Base-by-base conservation (phyloP, 1,284 basidiomycete genomes). In the Wolfiporia cocos region DNA sequence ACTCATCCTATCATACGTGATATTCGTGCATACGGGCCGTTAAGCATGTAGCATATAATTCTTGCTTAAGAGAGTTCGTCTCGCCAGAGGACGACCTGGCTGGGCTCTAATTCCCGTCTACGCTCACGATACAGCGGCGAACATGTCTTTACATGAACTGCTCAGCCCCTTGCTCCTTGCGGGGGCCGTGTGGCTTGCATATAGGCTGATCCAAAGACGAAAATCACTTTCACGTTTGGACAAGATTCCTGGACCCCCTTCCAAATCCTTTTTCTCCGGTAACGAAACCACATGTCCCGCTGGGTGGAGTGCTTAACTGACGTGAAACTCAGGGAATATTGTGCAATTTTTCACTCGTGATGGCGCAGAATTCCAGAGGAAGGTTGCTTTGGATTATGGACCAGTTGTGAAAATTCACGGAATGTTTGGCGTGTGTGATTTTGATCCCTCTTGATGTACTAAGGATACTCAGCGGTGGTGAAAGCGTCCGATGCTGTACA, bases 401-500 rank as follows among this genome's bases (percentile, higher is more conserved):
- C 17, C 33, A 20, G 26, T 43, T 15, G 36, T 39, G 36, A 43
- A 43, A 22, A 18, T 43, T 9, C 23, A 38, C 24, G 42, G 42
- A 14, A n/a, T 43, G n/a, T 18, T 43, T 11, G 37, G 37, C 12
- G 36, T 43, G 28, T 30, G 33, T 30, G 15, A 24, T 28, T 17
- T 21, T 6, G 17, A 9, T 14, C 3, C 4, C 17, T 18, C 21
- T 18, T 26, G 32, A 6, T 19, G 14, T 18, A 14, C 12, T 29
- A 14, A 3, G 7, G 15, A 30, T 5, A 18, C 5, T 12, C 26
- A 3, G 3, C 32, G 14, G 14, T 18, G 4, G 14, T 11, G 4
- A 65, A 50, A 57, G 29, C 53, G 63, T 14, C 57, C 66, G 9
- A 42, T 66, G 0, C 63, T 58, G 28, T 43, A 43, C 21, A 49